These are phyloP conservation scores for Candida patagonica DNA, from an alignment of 805 yeast genomes.

Conservation along the genomic window DNA sequence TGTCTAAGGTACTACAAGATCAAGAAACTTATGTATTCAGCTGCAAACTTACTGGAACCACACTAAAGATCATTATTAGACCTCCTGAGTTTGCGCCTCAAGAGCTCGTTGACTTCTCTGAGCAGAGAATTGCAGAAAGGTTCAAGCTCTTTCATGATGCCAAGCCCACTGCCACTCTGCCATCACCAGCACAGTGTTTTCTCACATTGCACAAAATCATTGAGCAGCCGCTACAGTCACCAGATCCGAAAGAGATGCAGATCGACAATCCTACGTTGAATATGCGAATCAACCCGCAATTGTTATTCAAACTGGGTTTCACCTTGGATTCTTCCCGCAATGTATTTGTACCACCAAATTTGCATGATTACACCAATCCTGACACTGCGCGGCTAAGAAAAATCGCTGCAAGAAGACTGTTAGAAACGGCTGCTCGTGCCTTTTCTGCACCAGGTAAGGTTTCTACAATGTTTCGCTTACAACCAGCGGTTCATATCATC, in stretches of 20 bases:
- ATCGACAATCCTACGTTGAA: conserved; percentile 43
- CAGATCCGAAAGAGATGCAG: conserved; percentile 47
- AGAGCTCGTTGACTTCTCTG: conserved; percentile 41
- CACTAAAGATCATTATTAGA: conserved; percentile 14
- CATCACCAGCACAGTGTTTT: conserved; percentile 51
- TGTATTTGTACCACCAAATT: conserved; percentile 17
- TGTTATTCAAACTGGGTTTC: conserved; percentile 33
- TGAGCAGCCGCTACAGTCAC: conserved; percentile 52
- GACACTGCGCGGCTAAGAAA: conserved; percentile 11
- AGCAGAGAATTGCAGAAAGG: conserved; percentile 43
- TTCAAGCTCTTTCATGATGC: conserved; percentile 29
- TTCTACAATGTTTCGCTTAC: conserved; percentile 5
- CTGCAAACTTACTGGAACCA: conserved; percentile 19
- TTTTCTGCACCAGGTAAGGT: conserved; percentile 2
- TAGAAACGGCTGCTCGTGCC: conserved; percentile 13
- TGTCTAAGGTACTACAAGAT: neutral
- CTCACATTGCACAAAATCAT: conserved; percentile 53
- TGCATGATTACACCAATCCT: conserved; percentile 13
- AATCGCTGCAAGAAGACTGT: conserved; percentile 11
- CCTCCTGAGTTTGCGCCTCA: conserved; percentile 33
- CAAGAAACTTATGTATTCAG: conserved; percentile 8
- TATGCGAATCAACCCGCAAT: conserved; percentile 45
- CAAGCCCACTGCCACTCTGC: conserved; percentile 29
- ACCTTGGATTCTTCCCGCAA: conserved; percentile 10
- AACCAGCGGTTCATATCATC: conserved; percentile 8